These are phyloP conservation scores for Salvia miltiorrhiza DNA, from an alignment of 257 asterid genomes.

Conservation along the genomic window DNA sequence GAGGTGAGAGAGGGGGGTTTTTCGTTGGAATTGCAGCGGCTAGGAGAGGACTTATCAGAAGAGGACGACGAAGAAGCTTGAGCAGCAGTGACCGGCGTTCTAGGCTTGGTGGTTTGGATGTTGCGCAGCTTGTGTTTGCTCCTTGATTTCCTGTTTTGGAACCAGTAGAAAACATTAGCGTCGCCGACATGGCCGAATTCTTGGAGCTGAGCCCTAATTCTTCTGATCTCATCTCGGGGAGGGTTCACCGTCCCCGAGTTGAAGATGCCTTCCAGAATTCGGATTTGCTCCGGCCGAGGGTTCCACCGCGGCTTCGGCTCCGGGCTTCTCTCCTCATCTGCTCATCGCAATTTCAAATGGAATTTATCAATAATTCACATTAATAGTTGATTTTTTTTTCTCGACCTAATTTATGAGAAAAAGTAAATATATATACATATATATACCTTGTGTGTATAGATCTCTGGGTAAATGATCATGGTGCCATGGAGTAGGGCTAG, in stretches of 20 bases:
- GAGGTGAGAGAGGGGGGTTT: conserved; percentile 34
- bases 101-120: conserved; percentile 28
- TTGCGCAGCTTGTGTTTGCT: conserved; percentile 74
- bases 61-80: conserved; percentile 43
- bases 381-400: too few species aligned
- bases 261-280: conserved; percentile 73
- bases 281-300: conserved; percentile 81
- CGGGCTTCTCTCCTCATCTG: conserved; percentile 57
- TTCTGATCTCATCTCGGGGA: conserved; percentile 80
- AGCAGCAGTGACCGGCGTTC: background rate
- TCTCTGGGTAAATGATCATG: conserved; percentile 29
- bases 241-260: conserved; percentile 91
- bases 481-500: conserved; percentile 48
- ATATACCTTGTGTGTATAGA: conserved; percentile 22
- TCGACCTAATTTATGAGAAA: background rate
- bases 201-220: conserved; percentile 69
- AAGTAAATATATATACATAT: background rate
- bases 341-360: background rate
- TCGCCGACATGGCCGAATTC: conserved; percentile 92
- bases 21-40: conserved; percentile 31
- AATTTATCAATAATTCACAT: background rate
- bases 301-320: conserved; percentile 96
- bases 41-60: conserved; percentile 48
- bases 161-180: conserved; percentile 96
- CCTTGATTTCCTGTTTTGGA: conserved; percentile 86